These are phyloP conservation scores for Leccinum broughii DNA, from an alignment of 768 basidiomycete genomes.

Conservation along the genomic window DNA sequence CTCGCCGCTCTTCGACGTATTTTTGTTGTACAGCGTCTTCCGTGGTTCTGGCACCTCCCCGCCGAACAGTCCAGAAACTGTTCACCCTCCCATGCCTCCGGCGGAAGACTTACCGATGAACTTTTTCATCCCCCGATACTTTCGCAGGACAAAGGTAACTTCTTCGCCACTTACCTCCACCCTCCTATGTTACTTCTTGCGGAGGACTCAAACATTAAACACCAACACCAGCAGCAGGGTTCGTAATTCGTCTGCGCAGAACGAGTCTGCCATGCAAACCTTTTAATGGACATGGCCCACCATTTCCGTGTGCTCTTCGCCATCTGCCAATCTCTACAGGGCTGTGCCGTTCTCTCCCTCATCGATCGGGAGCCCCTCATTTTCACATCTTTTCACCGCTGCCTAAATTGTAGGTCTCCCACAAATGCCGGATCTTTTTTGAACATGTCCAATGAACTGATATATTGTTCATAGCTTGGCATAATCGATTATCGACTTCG, in stretches of 20 bases:
- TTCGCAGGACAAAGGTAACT: conserved; percentile 54
- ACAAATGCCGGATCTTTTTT: not conserved
- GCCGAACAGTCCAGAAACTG: conserved; percentile 52
- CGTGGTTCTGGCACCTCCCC: conserved; percentile 72
- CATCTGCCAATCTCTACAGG: conserved; percentile 8
- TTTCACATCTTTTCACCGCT: not conserved
- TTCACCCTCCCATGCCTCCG: conserved; percentile 73
- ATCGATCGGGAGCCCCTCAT: not conserved
- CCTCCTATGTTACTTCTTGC: conserved; percentile 51
- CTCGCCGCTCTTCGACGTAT: conserved; percentile 65
- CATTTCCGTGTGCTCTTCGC: not conserved
- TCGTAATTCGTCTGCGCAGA: conserved; percentile 17
- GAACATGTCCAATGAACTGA: too few relatives aligned
- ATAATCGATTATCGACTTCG: too few relatives aligned
- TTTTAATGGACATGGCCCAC: conserved; percentile 20
- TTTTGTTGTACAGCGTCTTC: conserved; percentile 56
- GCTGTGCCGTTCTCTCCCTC: not conserved
- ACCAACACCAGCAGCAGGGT: conserved; percentile 7
- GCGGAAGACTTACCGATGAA: conserved; percentile 71
- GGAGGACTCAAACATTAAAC: conserved; percentile 31
- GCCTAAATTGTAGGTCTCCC: conserved; percentile 20
- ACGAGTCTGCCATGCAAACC: conserved; percentile 39
- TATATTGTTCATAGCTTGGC: too few relatives aligned
- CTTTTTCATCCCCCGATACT: conserved; percentile 62
- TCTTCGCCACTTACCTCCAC: conserved; percentile 41